These are phyloP conservation scores for Penicillium herquei DNA, from an alignment of 495 filamentous ascomycete genomes.

Conservation along the genomic window DNA sequence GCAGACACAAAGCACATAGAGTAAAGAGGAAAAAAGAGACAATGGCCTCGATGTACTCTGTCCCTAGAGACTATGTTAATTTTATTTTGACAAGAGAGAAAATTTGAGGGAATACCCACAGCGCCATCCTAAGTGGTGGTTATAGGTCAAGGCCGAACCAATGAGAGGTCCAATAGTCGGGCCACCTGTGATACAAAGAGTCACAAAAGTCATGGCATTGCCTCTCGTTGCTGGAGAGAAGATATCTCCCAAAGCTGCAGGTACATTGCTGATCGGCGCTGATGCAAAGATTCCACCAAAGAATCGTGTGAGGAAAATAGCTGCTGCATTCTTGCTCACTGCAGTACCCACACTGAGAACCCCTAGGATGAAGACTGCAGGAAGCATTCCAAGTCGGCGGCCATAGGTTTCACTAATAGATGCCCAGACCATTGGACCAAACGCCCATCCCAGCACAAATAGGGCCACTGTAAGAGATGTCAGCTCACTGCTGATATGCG, in stretches of 20 bases:
- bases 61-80: slow-evolving; percentile 15
- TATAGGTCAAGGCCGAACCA: slow-evolving; percentile 41
- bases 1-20: slow-evolving; percentile 28
- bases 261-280: slow-evolving; percentile 44
- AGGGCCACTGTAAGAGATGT: slow-evolving; percentile 1
- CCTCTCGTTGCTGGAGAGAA: slow-evolving; percentile 34
- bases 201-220: slow-evolving; percentile 42
- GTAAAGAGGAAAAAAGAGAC: slow-evolving; percentile 24
- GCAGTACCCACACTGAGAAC: slow-evolving; percentile 47
- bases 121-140: slow-evolving; percentile 40
- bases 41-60: slow-evolving; percentile 36
- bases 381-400: slow-evolving; percentile 40
- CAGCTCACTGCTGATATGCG: slow-evolving; percentile 35
- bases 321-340: slow-evolving; percentile 28
- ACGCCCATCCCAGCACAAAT: slow-evolving; percentile 1
- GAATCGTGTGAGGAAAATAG: slow-evolving; percentile 44
- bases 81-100: not conserved
- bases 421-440: slow-evolving; percentile 35
- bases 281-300: slow-evolving; percentile 50
- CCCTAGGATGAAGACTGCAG: slow-evolving; percentile 42
- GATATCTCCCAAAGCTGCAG: slow-evolving; percentile 51
- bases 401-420: slow-evolving; percentile 46
- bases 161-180: slow-evolving; percentile 47
- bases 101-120: slow-evolving; percentile 17
- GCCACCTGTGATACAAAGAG: slow-evolving; percentile 40